phyloP scores from a whole-genome alignment of 495 filamentous ascomycete genomes.

The Margaritispora aquatica region DNA sequence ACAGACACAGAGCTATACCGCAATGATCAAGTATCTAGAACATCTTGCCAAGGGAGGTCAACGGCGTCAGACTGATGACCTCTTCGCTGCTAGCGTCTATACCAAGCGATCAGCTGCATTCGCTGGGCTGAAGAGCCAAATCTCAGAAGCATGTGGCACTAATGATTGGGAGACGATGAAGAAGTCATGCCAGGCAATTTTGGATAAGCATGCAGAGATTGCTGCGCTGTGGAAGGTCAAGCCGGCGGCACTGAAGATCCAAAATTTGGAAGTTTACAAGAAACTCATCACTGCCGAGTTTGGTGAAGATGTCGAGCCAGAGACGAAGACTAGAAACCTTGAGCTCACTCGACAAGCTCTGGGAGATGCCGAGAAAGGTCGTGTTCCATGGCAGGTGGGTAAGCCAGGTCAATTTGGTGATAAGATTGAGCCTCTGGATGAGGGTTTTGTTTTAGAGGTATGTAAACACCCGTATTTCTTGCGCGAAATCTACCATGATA shows the following conservation, averaged over 20 bases:
- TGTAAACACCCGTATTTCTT: too few relatives aligned
- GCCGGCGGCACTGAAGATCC: background rate
- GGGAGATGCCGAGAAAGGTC: slow-evolving; percentile 21
- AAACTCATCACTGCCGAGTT: background rate
- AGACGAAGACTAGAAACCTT: background rate
- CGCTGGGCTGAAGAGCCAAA: background rate
- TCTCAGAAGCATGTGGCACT: background rate
- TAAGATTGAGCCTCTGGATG: slow-evolving; percentile 23
- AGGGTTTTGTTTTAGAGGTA: slow-evolving; percentile 20
- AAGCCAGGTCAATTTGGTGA: slow-evolving; percentile 18
- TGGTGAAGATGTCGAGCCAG: background rate
- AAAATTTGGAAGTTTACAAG: slow-evolving; percentile 3
- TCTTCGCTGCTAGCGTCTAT: slow-evolving; percentile 5
- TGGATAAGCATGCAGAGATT: slow-evolving; percentile 5
- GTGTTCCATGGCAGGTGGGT: slow-evolving; percentile 25
- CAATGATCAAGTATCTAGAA: slow-evolving; percentile 5
- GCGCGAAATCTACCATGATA: background rate
- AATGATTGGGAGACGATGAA: slow-evolving; percentile 2
- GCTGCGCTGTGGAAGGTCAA: background rate
- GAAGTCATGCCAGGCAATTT: background rate
- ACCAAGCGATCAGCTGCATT: slow-evolving; percentile 9
- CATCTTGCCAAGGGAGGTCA: slow-evolving; percentile 3
- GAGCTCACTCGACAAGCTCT: slow-evolving; percentile 1
- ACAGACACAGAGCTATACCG: slow-evolving; percentile 4
- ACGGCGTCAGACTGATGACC: slow-evolving; percentile 2